Percentiles rank a stretch among this genome's conserved stretches.
phyloP scores from a whole-genome alignment of 768 basidiomycete species.

The Favolaschia claudopus region DNA sequence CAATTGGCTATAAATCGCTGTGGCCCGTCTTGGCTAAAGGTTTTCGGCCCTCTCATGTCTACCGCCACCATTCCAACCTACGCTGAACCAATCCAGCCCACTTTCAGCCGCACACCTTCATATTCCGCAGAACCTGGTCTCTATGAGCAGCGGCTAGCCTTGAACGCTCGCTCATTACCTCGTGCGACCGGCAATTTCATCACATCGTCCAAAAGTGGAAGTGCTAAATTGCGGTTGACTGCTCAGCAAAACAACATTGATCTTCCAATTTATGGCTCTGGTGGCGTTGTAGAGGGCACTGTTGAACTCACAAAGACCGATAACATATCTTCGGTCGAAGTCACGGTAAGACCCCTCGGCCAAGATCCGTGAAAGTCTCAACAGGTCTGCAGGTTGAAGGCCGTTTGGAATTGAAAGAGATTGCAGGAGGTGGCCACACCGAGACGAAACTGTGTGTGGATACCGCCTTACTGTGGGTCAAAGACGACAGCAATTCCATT shows the following conservation, averaged over 20 bases:
- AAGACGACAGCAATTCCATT: constrained; percentile 44
- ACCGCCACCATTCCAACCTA: constrained; percentile 63
- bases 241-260: constrained; percentile 58
- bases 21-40: not conserved
- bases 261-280: constrained; percentile 66
- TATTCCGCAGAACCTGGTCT: constrained; percentile 64
- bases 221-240: constrained; percentile 55
- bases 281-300: constrained; percentile 59
- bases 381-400: constrained; percentile 65
- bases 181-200: constrained; percentile 58
- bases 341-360: constrained; percentile 53
- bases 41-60: constrained; percentile 51
- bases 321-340: constrained; percentile 65
- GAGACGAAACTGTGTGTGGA: constrained; percentile 60
- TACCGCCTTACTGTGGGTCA: constrained; percentile 65
- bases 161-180: constrained; percentile 46
- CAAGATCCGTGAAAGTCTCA: not conserved
- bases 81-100: constrained; percentile 37
- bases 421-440: constrained; percentile 71
- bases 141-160: constrained; percentile 61
- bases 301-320: constrained; percentile 65
- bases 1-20: not conserved
- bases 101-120: constrained; percentile 48
- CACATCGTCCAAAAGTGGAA: constrained; percentile 66
- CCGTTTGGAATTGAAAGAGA: constrained; percentile 61